Conservation (phyloP, 1,284 basidiomycete genomes). For the Gomphus bonarii region DNA sequence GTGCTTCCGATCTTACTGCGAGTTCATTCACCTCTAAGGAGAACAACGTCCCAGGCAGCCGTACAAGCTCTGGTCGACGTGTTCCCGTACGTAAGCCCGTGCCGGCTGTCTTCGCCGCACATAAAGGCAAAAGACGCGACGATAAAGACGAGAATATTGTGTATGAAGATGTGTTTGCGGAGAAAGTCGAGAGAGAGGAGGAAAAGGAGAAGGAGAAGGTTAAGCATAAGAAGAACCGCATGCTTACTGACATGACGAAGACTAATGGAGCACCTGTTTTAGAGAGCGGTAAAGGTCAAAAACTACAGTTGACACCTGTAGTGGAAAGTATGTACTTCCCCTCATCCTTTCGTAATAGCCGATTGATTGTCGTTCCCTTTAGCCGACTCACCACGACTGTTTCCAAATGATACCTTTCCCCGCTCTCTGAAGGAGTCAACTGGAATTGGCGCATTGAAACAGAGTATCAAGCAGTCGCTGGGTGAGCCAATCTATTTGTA, state of each 20-base stretch:
- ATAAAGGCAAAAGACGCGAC: slow-evolving; percentile 38
- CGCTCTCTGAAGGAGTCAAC: slow-evolving; percentile 10
- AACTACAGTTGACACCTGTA: background rate
- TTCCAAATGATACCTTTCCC: background rate
- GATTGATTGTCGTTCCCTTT: background rate
- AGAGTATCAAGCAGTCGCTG: slow-evolving; percentile 59
- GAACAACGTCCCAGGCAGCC: background rate
- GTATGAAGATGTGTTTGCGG: background rate
- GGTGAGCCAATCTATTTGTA: slow-evolving; percentile 29
- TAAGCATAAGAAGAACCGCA: slow-evolving; percentile 6
- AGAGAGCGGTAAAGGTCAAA: background rate
- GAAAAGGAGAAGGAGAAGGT: background rate
- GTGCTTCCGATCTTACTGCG: slow-evolving; percentile 2
- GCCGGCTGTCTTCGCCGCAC: slow-evolving; percentile 4
- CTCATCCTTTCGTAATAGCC: background rate
- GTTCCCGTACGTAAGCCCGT: slow-evolving; percentile 6
- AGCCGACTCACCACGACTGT: slow-evolving; percentile 4
- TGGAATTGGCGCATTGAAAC: slow-evolving; percentile 37
- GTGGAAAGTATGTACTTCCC: background rate
- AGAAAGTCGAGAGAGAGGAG: slow-evolving; percentile 1
- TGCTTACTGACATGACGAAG: slow-evolving; percentile 12
- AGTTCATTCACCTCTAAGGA: slow-evolving; percentile 10
- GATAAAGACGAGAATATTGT: slow-evolving; percentile 29
- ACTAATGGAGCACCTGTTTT: background rate
- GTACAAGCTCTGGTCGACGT: slow-evolving; percentile 2